Base-by-base conservation (phyloP, 805 yeast genomes). In the Maudiozyma bulderi region DNA sequence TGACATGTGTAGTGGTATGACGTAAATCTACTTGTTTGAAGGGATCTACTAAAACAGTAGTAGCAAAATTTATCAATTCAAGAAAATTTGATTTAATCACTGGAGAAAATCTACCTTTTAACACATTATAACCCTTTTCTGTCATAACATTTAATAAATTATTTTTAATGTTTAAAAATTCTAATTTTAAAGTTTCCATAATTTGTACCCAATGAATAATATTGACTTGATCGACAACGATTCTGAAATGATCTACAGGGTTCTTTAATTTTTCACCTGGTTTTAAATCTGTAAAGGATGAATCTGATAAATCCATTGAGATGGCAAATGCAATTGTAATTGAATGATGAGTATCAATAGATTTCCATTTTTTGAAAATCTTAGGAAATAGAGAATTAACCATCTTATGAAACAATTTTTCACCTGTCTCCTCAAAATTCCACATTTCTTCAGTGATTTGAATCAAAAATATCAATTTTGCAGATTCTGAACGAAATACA, bases 381-480 rank as follows among this genome's bases (percentile, higher is more conserved):
- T 82, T 84, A 0, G 99, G 99, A 48, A 93, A 81, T 46, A 91
- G 72, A n/a, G 95, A 85, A 62, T 91, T 90, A 43, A 93, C 88
- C 57, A 93, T 78, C 65, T 89, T 87, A 64, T 90, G 91, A 64
- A 91, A 91, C 78, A 88, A 78, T 47, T 90, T 85, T 60, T 91
- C 97, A 1, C 99, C 99, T 55, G 85, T 85, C 60, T 90, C 96
- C 66, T 93, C 98, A 65, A 93, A 93, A 64, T 89, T 88, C 95
- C 97, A 93, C 97, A 93, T 93, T 60, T 93, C 99, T 39, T 84
- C 77, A 1, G 97, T 86, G 52, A 90, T 80, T 62, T 93, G 99
- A 46, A 93, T 81, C 53, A 93, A 72, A 45, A 90, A 85, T 13
- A 87, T 77, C 49, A 91, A 70, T 49, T 85, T 78, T 1, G 97